phyloP scores from a whole-genome alignment of 2,329 filamentous ascomycete species.

The Tolypocladium pustulatum region DNA sequence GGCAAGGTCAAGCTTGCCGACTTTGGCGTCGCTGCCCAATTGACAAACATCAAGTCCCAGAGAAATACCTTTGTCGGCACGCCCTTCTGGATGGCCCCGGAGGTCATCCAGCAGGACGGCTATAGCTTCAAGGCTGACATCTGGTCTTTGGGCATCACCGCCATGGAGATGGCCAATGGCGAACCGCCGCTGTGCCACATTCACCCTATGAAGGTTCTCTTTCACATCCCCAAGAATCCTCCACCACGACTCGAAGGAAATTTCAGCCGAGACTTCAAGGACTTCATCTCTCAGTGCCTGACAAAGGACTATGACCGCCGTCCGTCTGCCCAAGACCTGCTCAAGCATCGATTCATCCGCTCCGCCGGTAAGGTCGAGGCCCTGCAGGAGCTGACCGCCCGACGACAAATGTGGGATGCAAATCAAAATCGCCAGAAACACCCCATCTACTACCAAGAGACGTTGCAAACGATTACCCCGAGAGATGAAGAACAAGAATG shows the following conservation, averaged over 20 bases:
- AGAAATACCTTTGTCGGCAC: slow-evolving; percentile 96
- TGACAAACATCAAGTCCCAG: slow-evolving; percentile 96
- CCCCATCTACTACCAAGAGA: slow-evolving; percentile 87
- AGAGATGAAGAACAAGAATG: slow-evolving; percentile 71
- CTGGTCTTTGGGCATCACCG: slow-evolving; percentile 86
- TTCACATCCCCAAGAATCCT: slow-evolving; percentile 80
- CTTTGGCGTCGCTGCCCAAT: slow-evolving; percentile 91
- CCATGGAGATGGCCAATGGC: slow-evolving; percentile 79
- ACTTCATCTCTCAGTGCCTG: slow-evolving; percentile 83
- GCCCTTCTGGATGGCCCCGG: slow-evolving; percentile 94
- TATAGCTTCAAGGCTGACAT: slow-evolving; percentile 87
- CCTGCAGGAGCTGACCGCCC: slow-evolving; percentile 76
- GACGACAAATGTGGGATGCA: slow-evolving; percentile 73
- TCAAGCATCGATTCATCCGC: slow-evolving; percentile 81
- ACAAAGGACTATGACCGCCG: slow-evolving; percentile 83
- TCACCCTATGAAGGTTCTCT: slow-evolving; percentile 89
- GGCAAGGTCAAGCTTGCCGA: slow-evolving; percentile 94
- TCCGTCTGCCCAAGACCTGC: slow-evolving; percentile 74
- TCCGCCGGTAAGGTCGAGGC: slow-evolving; percentile 80
- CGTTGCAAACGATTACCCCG: slow-evolving; percentile 60
- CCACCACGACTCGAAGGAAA: slow-evolving; percentile 76
- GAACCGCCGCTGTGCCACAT: slow-evolving; percentile 80
- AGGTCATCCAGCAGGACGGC: slow-evolving; percentile 80
- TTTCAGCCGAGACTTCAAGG: slow-evolving; percentile 85
- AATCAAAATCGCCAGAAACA: slow-evolving; percentile 58